Conservation (phyloP, 129 eudicot species). For the Solidago caesia region DNA sequence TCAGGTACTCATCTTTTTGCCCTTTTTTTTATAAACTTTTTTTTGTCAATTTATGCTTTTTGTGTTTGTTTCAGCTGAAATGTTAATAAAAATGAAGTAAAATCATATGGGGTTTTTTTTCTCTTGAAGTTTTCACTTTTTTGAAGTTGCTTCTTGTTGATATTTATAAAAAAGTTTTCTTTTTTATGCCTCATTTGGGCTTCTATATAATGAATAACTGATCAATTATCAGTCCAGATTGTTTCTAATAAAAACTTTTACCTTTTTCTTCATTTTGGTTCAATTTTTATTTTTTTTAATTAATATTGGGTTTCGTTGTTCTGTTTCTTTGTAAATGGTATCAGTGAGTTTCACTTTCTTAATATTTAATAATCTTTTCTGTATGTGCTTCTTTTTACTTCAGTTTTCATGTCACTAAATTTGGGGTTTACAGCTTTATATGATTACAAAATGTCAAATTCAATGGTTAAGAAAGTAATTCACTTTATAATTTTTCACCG, state of each 20-base stretch:
- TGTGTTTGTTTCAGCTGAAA: conserved; percentile 2
- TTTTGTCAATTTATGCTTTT: conserved; percentile 12
- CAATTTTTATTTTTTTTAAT: background rate
- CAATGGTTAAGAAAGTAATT: background rate
- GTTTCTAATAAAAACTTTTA: background rate
- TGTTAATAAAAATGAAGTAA: background rate
- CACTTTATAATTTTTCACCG: background rate
- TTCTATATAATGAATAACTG: too few species aligned
- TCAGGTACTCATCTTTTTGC: conserved; percentile 28
- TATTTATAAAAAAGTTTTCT: too few species aligned
- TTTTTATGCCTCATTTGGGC: too few species aligned
- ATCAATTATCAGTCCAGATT: background rate
- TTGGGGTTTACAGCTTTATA: background rate
- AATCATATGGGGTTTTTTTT: conserved; percentile 2
- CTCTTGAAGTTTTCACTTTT: background rate
- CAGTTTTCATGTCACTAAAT: background rate
- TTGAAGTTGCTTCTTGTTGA: background rate
- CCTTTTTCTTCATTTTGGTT: background rate
- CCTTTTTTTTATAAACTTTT: background rate
- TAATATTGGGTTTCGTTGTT: background rate
- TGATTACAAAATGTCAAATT: background rate
- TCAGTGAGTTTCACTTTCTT: background rate
- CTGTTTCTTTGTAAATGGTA: background rate
- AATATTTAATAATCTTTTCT: too few species aligned
- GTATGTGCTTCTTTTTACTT: too few species aligned